Evolutionary conservation across 192 early-diverging fungal genomes (phyloP), one percentile per base, ranked within the genome.

Genomic region (Gaertneriomyces sp.): DNA sequence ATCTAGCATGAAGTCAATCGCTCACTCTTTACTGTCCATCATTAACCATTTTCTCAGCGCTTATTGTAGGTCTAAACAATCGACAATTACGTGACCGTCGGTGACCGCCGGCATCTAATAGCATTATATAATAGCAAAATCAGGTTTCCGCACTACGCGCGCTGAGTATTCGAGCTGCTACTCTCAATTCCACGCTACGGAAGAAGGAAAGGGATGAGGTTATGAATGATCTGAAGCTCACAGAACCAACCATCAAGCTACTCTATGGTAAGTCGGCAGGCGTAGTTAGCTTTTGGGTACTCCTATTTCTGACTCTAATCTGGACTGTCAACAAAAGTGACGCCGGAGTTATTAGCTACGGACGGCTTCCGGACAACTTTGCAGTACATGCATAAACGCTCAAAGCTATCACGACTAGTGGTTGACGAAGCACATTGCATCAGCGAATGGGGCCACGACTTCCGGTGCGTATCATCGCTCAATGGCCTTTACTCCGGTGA

Each of bases 351-450:
- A 19, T 46, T 83, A 66, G 78, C 76, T 6, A 76, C 69, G 7
- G 69, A 76, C 4, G 7, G 44, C 11, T 83, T 83, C 53, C 69
- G 78, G 11, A 42, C 61, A 7, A 64, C 62, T 6, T 42, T 78
- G 41, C 47, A 63, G 38, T 51, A 43, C 25, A 53, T 83, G n/a
- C 63, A 79, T 56, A 14, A 44, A 16, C 60, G 69, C 6, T 25
- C 61, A 16, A 54, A 68, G 53, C 61, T 78, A 17, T n/a, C 73
- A 4, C 68, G 81, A 16, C 58, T 83, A 2, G 76, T 83, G 5
- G 63, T 83, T 17, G 81, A 83, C 58, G 77, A 82, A 66, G 81
- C 81, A 4, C 81, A 83, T 58, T 83, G 81, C 50, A 80, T 83
- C 63, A 66, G 61, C 12, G 75, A 82, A 68, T 83, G 81, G 81